A percentile compares a stretch with the other conserved stretches of the same genome.
Conservation (phyloP, 768 basidiomycete species). For the Steccherinum ochraceum region DNA sequence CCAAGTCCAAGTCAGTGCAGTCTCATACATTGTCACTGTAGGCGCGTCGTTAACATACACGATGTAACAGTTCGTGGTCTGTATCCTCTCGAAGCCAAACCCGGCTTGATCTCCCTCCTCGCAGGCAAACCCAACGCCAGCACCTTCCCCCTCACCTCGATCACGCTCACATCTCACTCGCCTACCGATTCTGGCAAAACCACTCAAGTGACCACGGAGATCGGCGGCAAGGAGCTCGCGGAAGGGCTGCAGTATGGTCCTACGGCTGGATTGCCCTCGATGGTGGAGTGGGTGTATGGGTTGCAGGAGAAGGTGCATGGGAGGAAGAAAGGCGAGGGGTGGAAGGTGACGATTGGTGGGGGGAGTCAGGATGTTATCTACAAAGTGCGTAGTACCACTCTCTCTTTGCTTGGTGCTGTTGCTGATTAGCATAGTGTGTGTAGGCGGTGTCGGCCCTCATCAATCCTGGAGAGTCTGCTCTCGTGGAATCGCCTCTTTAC, state of each 20-base stretch:
- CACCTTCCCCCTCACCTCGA: slow-evolving; percentile 83
- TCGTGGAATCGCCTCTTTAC: slow-evolving; percentile 83
- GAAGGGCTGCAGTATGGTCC: slow-evolving; percentile 75
- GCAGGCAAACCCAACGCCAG: slow-evolving; percentile 89
- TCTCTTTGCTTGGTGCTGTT: too few species aligned
- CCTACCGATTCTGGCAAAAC: slow-evolving; percentile 33
- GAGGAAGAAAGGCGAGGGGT: slow-evolving; percentile 51
- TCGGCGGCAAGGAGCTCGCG: slow-evolving; percentile 52
- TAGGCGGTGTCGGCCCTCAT: slow-evolving; percentile 73
- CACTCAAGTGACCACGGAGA: slow-evolving; percentile 32
- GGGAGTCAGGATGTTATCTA: slow-evolving; percentile 90
- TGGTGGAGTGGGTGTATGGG: slow-evolving; percentile 64
- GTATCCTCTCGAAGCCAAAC: slow-evolving; percentile 72
- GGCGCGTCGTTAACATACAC: too few species aligned
- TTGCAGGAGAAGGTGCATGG: slow-evolving; percentile 72
- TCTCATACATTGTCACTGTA: too few species aligned
- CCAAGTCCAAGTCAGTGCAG: slow-evolving; percentile 46
- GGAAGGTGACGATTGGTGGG: slow-evolving; percentile 72
- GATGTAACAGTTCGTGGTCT: slow-evolving; percentile 54
- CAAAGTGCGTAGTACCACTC: slow-evolving; percentile 64
- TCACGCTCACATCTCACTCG: slow-evolving; percentile 49
- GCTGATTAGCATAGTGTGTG: background rate
- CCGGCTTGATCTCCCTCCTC: slow-evolving; percentile 76
- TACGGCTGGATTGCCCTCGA: slow-evolving; percentile 58
- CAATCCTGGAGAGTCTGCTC: slow-evolving; percentile 74